Conservation (phyloP, 352 stramenopile genomes). For the Phytophthora constricta region DNA sequence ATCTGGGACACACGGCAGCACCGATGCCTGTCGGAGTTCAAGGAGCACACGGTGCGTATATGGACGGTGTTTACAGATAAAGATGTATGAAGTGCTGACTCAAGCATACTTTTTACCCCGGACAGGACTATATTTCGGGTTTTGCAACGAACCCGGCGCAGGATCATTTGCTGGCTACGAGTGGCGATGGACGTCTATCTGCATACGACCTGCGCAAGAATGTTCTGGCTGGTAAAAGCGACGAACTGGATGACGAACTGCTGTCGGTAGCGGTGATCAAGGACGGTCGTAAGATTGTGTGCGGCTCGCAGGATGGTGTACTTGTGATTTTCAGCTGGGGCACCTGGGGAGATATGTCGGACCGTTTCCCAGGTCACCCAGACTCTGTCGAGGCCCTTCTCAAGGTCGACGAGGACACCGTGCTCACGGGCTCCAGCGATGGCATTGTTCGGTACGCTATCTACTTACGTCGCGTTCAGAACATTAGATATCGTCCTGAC, state of each 20-base stretch:
- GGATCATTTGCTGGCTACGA: constrained; percentile 89
- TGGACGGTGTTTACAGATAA: no score
- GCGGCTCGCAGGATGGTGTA: constrained; percentile 94
- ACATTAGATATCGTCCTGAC: not conserved
- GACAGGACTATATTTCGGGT: constrained; percentile 93
- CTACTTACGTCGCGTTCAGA: not conserved
- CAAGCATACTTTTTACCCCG: constrained; percentile 1
- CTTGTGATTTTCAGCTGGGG: constrained; percentile 96
- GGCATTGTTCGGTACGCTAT: constrained; percentile 90
- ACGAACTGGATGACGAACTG: constrained; percentile 85
- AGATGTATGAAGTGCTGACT: no score
- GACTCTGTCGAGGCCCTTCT: constrained; percentile 95
- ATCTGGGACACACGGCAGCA: constrained; percentile 90
- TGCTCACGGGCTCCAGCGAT: constrained; percentile 96
- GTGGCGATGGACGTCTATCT: constrained; percentile 91
- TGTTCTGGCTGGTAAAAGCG: constrained; percentile 77
- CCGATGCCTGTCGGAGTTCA: constrained; percentile 88
- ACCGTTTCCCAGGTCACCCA: constrained; percentile 95
- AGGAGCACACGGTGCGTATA: constrained; percentile 92
- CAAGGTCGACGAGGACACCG: constrained; percentile 97
- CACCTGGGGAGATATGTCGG: constrained; percentile 96
- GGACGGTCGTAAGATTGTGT: constrained; percentile 94
- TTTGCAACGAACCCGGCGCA: constrained; percentile 87
- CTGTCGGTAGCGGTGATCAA: constrained; percentile 81
- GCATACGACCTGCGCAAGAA: constrained; percentile 93